These are phyloP conservation scores for Fusarium fujikuroi DNA, from an alignment of 2,329 filamentous ascomycete species.

Conservation along the genomic window DNA sequence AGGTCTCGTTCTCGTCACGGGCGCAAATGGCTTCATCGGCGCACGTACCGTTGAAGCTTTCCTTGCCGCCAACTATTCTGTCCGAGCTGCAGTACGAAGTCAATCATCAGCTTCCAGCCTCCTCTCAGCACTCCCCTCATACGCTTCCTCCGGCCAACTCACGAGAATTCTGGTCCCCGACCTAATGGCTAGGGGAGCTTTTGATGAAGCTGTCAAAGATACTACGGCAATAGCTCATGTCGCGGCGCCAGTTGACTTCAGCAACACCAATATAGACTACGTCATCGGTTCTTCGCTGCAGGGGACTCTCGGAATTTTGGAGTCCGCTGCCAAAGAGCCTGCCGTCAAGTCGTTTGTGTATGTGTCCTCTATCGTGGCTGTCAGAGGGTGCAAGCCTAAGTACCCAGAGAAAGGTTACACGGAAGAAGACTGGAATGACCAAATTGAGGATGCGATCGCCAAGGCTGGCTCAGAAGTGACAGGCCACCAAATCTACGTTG, in stretches of 20 bases:
- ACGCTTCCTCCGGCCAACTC: slow-evolving; percentile 3
- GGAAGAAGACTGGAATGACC: slow-evolving; percentile 23
- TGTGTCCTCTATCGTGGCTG: slow-evolving; percentile 10
- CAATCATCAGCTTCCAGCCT: slow-evolving; percentile 6
- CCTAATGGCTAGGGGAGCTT: neutral
- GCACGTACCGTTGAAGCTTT: slow-evolving; percentile 19
- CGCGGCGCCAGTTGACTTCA: slow-evolving; percentile 9
- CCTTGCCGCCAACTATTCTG: slow-evolving; percentile 4
- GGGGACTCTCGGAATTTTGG: slow-evolving; percentile 4
- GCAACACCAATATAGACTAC: slow-evolving; percentile 13
- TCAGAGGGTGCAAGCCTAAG: neutral
- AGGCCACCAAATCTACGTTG: slow-evolving; percentile 16
- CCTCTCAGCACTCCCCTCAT: neutral
- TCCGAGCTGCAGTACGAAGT: slow-evolving; percentile 10
- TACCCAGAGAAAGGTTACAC: neutral
- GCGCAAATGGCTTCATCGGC: slow-evolving; percentile 23
- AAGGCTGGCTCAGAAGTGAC: neutral
- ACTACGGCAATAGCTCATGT: slow-evolving; percentile 2
- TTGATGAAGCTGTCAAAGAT: neutral
- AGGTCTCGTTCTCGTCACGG: slow-evolving; percentile 13
- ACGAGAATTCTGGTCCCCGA: neutral
- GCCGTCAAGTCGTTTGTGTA: slow-evolving; percentile 2
- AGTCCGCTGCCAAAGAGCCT: slow-evolving; percentile 1
- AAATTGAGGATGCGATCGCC: neutral
- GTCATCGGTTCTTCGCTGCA: slow-evolving; percentile 11